phyloP scores from a whole-genome alignment of 768 basidiomycete species.

The Boletus tomentosulus region DNA sequence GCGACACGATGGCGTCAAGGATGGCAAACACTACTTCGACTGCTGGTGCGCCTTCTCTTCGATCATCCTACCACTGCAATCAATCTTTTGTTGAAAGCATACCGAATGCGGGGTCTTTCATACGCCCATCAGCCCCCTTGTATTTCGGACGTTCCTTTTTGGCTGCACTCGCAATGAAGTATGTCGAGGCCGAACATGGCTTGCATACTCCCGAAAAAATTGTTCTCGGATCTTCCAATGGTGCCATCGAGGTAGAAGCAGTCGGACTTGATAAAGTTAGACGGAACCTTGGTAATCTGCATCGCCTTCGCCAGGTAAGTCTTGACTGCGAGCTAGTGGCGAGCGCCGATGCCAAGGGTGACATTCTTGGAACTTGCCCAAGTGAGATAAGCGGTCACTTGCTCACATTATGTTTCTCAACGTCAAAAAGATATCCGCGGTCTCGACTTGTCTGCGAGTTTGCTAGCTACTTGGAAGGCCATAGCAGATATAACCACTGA shows the following conservation, averaged over 20 bases:
- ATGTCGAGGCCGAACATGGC: slow-evolving; percentile 61
- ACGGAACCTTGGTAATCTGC: slow-evolving; percentile 60
- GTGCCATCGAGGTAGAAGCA: slow-evolving; percentile 82
- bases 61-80: slow-evolving; percentile 9
- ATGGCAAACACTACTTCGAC: slow-evolving; percentile 72
- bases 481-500: slow-evolving; percentile 60
- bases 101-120: slow-evolving; percentile 70
- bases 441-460: slow-evolving; percentile 75
- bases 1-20: slow-evolving; percentile 82
- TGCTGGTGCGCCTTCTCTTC: slow-evolving; percentile 51
- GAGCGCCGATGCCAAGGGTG: slow-evolving; percentile 44
- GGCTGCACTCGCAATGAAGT: slow-evolving; percentile 70
- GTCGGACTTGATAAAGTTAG: slow-evolving; percentile 78
- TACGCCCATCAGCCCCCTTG: slow-evolving; percentile 59
- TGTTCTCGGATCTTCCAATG: slow-evolving; percentile 75
- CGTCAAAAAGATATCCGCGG: slow-evolving; percentile 59
- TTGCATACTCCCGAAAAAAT: slow-evolving; percentile 54
- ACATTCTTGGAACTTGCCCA: slow-evolving; percentile 56
- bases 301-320: slow-evolving; percentile 71
- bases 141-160: slow-evolving; percentile 69
- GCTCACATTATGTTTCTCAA: slow-evolving; percentile 12
- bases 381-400: slow-evolving; percentile 44
- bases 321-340: slow-evolving; percentile 68
- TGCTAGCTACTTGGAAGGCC: slow-evolving; percentile 67
- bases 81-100: slow-evolving; percentile 38